Base-by-base conservation (phyloP, 192 early-diverging fungal species). In the Diversispora eburnea region DNA sequence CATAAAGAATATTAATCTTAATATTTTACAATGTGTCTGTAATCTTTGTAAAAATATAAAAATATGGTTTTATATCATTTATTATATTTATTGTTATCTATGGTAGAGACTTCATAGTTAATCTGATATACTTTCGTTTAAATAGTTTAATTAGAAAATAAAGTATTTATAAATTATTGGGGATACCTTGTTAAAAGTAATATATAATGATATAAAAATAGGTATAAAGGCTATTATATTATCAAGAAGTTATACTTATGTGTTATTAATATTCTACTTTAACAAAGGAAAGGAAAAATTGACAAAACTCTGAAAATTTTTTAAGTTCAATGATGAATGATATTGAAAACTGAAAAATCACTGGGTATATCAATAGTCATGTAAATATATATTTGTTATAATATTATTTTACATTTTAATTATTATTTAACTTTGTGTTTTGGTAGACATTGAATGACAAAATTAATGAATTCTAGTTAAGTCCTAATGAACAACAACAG, bases 91-190 rank as follows among this genome's bases (percentile, higher is more conserved):
- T 69, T 33, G 22, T 69, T 69, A 33, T 56, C 10, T 54, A 56
- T 52, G n/a, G 41, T n/a, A 65, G 63, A 5, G 43, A 46, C 49
- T 51, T 65, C 45, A 4, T 66, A 66, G 45, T 19, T 17, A 66
- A 66, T 47, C 63, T 47, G n/a, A 66, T 5, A 48, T 47, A 17
- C n/a, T 66, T 49, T 4, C 45, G 3, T 5, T 43, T 17, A 66
- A 48, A 66, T 69, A 1, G 25, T 51, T 13, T 51, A 4, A 51
- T 51, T 51, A 69, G 33, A 42, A 69, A 41, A 69, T 33, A 41
- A 49, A 69, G 55, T 69, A 52, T 52, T 6, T 69, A 33, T 55
- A 69, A 55, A 56, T 56, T 69, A 69, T 69, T 41, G 51, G 67
- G 13, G 67, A 56, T 69, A 55, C 0, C 43, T 3, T 65, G 45